Evolutionary conservation across 2,329 filamentous ascomycete genomes (phyloP), one percentile per base, ranked within the genome.

Genomic region (Talaromyces verruculosus): DNA sequence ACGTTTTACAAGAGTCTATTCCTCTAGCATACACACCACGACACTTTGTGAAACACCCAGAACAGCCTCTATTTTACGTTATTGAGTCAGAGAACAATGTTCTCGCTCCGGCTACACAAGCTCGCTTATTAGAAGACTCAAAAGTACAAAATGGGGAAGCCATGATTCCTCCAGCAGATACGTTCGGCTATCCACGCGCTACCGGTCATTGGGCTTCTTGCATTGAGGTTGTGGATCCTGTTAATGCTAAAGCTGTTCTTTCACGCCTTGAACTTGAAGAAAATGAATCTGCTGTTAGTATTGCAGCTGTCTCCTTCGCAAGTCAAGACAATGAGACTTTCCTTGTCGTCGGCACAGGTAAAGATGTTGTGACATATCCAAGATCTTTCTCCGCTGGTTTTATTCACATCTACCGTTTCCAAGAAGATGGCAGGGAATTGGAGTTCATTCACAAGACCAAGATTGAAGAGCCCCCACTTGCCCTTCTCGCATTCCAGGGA

Each of bases 391-490:
- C 85, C 0, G 88, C 88, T 68, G 95, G 94, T 0, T 97, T 90
- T 71, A 91, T 99, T 41, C 92, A 97, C 73, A 91, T 98, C 30
- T 99, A 97, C 78, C 88, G 92, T 49, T 92, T 99, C 77, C 87
- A 90, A 61, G 90, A 96, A 59, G 88, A 92, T 68, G 96, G 96
- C n/a, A 88, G 88, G 64, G 88, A 92, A 72, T 85, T 99, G 17
- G 91, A 97, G 73, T 95, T 98, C 66, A 93, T 97, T 68, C 95
- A 99, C 80, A 97, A 97, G 78, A 99, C 96, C 0, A 92, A 93
- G 73, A 86, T 97, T 6, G 92, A 96, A 70, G 89, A 93, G 69
- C 93, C 94, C 1, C 92, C 96, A 1, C 88, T 92, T 72, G 94
- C 95, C n/a, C 84, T 99, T 17, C 83, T 95, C n/a, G 85, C 88